These are phyloP conservation scores for Saprolegnia diclina DNA, from an alignment of 352 stramenopile genomes.

Conservation along the genomic window DNA sequence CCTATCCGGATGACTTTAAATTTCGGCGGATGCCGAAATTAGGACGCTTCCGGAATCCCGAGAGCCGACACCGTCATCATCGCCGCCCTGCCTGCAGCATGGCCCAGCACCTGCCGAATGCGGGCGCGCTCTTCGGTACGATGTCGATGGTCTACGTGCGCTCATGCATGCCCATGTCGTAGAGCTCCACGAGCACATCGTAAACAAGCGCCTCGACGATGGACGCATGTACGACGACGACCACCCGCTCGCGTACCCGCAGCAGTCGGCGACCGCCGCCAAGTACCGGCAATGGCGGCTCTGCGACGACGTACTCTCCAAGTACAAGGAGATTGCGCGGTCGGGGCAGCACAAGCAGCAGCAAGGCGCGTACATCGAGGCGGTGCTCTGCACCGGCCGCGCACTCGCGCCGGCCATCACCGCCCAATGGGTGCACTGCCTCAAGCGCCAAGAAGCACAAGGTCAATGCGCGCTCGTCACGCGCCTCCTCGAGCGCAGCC, in stretches of 20 bases:
- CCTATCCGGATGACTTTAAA: neutral
- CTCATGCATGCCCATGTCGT: neutral
- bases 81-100: neutral
- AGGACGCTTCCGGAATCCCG: neutral
- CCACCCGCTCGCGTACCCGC: neutral
- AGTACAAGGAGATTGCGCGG: constrained; percentile 15
- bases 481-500: constrained; percentile 65
- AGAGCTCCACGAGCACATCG: constrained; percentile 10
- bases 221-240: neutral
- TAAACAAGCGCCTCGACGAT: constrained; percentile 1
- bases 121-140: neutral
- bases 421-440: constrained; percentile 9
- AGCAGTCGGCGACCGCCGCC: neutral
- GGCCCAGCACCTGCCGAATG: neutral
- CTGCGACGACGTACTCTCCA: constrained; percentile 8
- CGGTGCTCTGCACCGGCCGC: constrained; percentile 7
- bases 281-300: constrained; percentile 17
- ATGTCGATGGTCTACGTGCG: neutral
- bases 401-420: constrained; percentile 7
- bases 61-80: neutral
- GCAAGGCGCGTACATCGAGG: constrained; percentile 13
- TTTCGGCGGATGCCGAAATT: constrained; percentile 1
- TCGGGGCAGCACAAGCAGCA: neutral
- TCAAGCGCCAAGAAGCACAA: constrained; percentile 14
- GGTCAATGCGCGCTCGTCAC: constrained; percentile 46